Evolutionary conservation across 164 flowering plant genomes (phyloP).

Genomic region (Berberis thunbergii): DNA sequence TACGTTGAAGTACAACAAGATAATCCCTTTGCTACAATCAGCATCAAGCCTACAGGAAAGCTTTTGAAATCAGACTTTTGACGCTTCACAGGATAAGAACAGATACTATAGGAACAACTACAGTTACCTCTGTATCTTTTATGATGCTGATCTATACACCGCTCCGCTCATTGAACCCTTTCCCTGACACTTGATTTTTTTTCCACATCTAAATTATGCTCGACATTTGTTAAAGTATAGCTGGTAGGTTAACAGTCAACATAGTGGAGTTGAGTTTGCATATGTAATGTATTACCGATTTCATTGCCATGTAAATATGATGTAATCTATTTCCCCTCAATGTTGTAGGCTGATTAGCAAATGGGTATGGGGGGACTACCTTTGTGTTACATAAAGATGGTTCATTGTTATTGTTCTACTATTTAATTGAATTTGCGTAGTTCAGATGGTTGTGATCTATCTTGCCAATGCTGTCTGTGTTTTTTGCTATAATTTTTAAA

Average conservation of each 20-base stretch:
- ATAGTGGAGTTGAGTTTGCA: conserved; percentile 13
- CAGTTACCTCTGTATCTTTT: conserved; percentile 17
- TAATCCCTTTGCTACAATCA: conserved; percentile 44
- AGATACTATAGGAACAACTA: conserved; percentile 1
- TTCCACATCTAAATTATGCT: conserved; percentile 10
- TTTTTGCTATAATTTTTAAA: too few relatives aligned
- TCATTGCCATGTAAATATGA: conserved; percentile 20
- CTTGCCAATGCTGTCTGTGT: too few relatives aligned
- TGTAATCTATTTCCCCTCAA: conserved; percentile 1
- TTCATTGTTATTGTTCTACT: too few relatives aligned
- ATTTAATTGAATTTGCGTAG: too few relatives aligned
- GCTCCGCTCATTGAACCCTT: conserved; percentile 4
- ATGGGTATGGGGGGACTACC: too few relatives aligned
- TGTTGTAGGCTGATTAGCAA: too few relatives aligned
- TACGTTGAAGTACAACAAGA: conserved; percentile 82
- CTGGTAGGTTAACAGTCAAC: conserved; percentile 18
- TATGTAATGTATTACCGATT: conserved; percentile 15
- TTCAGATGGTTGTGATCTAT: too few relatives aligned
- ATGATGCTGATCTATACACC: conserved; percentile 13
- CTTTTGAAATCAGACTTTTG: conserved; percentile 76
- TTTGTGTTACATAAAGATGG: too few relatives aligned
- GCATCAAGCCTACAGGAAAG: conserved; percentile 53
- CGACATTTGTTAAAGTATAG: conserved; percentile 16
- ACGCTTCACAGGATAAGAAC: conserved; percentile 9
- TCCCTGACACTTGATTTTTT: conserved; percentile 2